Percentiles rank a stretch among this genome's conserved stretches.
Conservation (phyloP, 2,329 filamentous ascomycete species). For the Sporothrix mexicana region DNA sequence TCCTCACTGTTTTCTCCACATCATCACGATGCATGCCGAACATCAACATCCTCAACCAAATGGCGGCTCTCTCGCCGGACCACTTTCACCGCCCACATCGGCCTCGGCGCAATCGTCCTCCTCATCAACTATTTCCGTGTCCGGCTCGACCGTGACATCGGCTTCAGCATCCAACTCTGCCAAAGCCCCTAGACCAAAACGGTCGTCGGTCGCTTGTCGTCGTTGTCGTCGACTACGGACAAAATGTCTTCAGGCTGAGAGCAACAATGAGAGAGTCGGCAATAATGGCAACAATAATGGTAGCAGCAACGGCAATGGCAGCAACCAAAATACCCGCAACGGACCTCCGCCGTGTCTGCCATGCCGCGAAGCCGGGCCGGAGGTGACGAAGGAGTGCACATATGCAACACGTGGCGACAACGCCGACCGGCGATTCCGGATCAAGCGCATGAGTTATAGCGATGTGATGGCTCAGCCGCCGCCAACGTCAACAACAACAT, state of each 20-base stretch:
- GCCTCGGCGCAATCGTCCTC: not conserved
- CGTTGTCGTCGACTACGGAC: slow-evolving; percentile 23
- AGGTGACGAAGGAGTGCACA: slow-evolving; percentile 9
- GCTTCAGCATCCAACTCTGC: not conserved
- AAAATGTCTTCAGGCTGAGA: slow-evolving; percentile 17
- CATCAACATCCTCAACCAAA: slow-evolving; percentile 1
- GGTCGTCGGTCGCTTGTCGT: slow-evolving; percentile 14
- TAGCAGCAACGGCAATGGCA: not conserved
- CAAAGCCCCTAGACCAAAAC: slow-evolving; percentile 4
- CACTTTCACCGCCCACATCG: not conserved
- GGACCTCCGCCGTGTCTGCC: slow-evolving; percentile 9
- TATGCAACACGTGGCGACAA: slow-evolving; percentile 17
- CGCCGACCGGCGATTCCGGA: slow-evolving; percentile 15
- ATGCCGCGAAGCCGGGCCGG: slow-evolving; percentile 9
- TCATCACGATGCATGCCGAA: slow-evolving; percentile 16
- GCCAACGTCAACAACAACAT: not conserved
- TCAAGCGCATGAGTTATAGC: slow-evolving; percentile 12
- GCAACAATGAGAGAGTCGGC: not conserved
- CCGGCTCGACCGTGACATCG: not conserved
- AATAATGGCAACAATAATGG: too few species aligned
- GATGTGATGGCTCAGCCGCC: not conserved
- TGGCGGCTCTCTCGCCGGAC: not conserved
- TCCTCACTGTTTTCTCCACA: not conserved
- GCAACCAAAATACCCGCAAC: not conserved
- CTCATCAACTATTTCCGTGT: not conserved